A percentile compares a stretch with the other conserved stretches of the same genome.
phyloP scores from a whole-genome alignment of 2,329 filamentous ascomycete species.

The Aureobasidium lini region DNA sequence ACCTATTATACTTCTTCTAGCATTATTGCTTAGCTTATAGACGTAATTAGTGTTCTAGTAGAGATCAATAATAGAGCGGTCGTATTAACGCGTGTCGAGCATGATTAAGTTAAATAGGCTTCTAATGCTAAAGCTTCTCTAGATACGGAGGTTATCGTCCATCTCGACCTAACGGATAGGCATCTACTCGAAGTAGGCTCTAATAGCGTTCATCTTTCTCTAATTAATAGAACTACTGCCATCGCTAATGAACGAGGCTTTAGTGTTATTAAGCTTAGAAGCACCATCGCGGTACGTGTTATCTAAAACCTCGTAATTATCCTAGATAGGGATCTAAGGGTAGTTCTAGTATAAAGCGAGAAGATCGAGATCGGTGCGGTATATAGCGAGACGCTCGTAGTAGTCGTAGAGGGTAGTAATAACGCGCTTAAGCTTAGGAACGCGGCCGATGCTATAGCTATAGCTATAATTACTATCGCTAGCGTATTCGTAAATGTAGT shows the following conservation, averaged over 20 bases:
- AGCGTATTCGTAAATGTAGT: conserved; percentile 60
- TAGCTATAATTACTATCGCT: conserved; percentile 36
- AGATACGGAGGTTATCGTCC: conserved; percentile 62
- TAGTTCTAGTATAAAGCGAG: conserved; percentile 48
- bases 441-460: conserved; percentile 41
- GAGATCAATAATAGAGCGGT: conserved; percentile 55
- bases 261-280: conserved; percentile 56
- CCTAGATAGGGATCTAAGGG: conserved; percentile 58
- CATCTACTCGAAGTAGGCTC: conserved; percentile 63
- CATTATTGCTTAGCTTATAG: conserved; percentile 56
- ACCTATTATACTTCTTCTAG: conserved; percentile 63
- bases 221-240: conserved; percentile 58
- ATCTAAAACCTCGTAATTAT: conserved; percentile 58
- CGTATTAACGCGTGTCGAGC: conserved; percentile 62
- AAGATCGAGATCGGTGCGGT: conserved; percentile 56
- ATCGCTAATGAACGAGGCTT: conserved; percentile 55
- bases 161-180: conserved; percentile 57
- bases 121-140: conserved; percentile 59
- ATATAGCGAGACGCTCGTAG: conserved; percentile 50
- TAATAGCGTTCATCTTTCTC: conserved; percentile 65
- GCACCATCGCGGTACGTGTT: conserved; percentile 60
- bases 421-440: conserved; percentile 46
- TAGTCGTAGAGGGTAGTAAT: conserved; percentile 52
- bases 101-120: conserved; percentile 58
- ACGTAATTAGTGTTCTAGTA: conserved; percentile 55